Evolutionary conservation across 1,139 yeast species (phyloP).

Genomic region (Kodamaea suecica): DNA sequence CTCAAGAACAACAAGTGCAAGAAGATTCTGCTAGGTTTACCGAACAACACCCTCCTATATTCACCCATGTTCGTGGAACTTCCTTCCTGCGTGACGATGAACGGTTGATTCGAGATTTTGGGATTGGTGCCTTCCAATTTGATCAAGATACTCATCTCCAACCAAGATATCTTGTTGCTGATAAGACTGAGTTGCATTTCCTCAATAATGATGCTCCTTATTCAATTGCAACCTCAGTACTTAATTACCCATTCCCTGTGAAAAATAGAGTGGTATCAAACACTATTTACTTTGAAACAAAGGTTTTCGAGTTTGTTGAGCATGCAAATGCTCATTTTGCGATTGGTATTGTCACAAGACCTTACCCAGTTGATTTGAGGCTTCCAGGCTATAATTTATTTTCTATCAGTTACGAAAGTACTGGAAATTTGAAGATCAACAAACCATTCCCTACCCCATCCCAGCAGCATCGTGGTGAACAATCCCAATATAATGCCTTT

Average conservation of each 20-base stretch:
- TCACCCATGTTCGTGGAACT: slow-evolving; percentile 31
- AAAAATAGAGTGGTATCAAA: slow-evolving; percentile 54
- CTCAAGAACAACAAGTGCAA: slow-evolving; percentile 43
- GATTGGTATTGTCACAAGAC: slow-evolving; percentile 81
- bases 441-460: slow-evolving; percentile 62
- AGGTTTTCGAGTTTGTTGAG: slow-evolving; percentile 48
- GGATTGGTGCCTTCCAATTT: slow-evolving; percentile 42
- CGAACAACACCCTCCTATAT: slow-evolving; percentile 31
- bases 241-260: slow-evolving; percentile 65
- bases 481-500: slow-evolving; percentile 52
- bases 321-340: slow-evolving; percentile 51
- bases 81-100: slow-evolving; percentile 31
- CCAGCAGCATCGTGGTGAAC: slow-evolving; percentile 49
- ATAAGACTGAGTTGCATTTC: slow-evolving; percentile 60
- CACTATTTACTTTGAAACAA: slow-evolving; percentile 68
- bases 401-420: slow-evolving; percentile 84
- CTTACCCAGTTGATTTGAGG: slow-evolving; percentile 78
- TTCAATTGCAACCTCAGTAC: slow-evolving; percentile 44
- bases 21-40: slow-evolving; percentile 36
- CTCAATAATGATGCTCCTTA: slow-evolving; percentile 39
- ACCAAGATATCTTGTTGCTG: slow-evolving; percentile 51
- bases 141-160: slow-evolving; percentile 28
- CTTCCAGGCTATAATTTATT: slow-evolving; percentile 82
- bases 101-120: slow-evolving; percentile 33
- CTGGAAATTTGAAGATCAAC: slow-evolving; percentile 77